A percentile compares a stretch with the other conserved stretches of the same genome.
Conservation (phyloP, 2,329 filamentous ascomycete genomes). For the Sordariomycetes sp. region DNA sequence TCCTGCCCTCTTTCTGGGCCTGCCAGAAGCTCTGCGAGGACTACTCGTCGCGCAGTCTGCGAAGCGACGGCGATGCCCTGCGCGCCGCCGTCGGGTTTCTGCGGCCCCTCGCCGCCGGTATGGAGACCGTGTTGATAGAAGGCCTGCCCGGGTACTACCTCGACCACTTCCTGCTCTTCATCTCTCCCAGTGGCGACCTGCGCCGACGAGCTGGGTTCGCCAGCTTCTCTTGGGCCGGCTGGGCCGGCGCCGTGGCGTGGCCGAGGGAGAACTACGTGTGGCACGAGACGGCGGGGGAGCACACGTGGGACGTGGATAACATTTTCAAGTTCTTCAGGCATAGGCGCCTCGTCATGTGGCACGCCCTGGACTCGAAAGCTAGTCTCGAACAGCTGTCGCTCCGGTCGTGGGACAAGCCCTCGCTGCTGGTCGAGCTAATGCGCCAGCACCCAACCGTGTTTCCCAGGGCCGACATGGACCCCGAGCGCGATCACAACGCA, state of each 20-base stretch:
- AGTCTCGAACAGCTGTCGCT: neutral
- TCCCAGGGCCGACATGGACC: too few relatives aligned
- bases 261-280: neutral
- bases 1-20: neutral
- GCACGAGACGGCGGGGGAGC: neutral
- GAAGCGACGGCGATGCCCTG: slow-evolving; percentile 6
- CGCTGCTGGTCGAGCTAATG: neutral
- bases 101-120: neutral
- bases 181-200: neutral
- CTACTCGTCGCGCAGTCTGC: slow-evolving; percentile 6
- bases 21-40: slow-evolving; percentile 5
- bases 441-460: too few relatives aligned
- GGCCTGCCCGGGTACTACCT: neutral
- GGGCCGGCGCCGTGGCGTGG: neutral
- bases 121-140: neutral
- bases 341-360: neutral
- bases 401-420: neutral
- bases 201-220: slow-evolving; percentile 6
- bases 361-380: neutral
- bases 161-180: neutral
- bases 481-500: too few relatives aligned
- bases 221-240: slow-evolving; percentile 11
- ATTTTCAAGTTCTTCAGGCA: neutral
- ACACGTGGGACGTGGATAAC: neutral
- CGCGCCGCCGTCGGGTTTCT: slow-evolving; percentile 6